Evolutionary conservation across 176 grass and related monocot species (phyloP).

Genomic region (Aegilops speltoides): DNA sequence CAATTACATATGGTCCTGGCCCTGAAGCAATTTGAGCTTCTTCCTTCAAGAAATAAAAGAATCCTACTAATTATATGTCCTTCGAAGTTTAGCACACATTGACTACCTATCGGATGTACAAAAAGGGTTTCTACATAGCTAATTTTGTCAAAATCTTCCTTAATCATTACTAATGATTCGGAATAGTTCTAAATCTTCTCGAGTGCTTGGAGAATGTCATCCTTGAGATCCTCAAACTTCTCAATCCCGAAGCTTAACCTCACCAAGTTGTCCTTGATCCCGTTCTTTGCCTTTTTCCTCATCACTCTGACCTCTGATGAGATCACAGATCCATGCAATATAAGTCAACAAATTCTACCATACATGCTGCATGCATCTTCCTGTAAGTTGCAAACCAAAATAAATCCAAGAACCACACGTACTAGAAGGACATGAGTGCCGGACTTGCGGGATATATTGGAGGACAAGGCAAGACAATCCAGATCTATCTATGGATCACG

Average conservation of each 20-base stretch:
- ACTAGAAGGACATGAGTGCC: too few species aligned
- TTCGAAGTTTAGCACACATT: not conserved
- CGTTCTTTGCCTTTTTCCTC: constrained; percentile 44
- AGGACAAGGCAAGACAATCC: too few species aligned
- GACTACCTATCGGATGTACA: not conserved
- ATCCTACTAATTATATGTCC: not conserved
- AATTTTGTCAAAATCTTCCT: not conserved
- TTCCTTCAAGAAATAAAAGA: not conserved
- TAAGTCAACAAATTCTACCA: not conserved
- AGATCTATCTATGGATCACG: too few species aligned
- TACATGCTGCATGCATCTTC: too few species aligned
- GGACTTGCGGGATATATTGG: too few species aligned
- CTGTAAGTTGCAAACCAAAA: too few species aligned
- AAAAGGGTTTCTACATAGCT: not conserved
- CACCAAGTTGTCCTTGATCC: constrained; percentile 52
- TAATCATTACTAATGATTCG: not conserved
- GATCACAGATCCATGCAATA: not conserved
- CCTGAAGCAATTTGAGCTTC: not conserved
- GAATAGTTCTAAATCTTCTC: constrained; percentile 28
- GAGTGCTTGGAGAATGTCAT: constrained; percentile 54
- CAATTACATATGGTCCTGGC: not conserved
- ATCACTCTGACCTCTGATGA: not conserved
- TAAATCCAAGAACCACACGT: too few species aligned
- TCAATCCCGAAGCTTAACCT: constrained; percentile 68
- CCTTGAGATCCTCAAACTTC: constrained; percentile 54